Evolutionary conservation across 2,329 filamentous ascomycete genomes (phyloP), one percentile per base, ranked within the genome.

Genomic region (Aspergillus carbonarius): DNA sequence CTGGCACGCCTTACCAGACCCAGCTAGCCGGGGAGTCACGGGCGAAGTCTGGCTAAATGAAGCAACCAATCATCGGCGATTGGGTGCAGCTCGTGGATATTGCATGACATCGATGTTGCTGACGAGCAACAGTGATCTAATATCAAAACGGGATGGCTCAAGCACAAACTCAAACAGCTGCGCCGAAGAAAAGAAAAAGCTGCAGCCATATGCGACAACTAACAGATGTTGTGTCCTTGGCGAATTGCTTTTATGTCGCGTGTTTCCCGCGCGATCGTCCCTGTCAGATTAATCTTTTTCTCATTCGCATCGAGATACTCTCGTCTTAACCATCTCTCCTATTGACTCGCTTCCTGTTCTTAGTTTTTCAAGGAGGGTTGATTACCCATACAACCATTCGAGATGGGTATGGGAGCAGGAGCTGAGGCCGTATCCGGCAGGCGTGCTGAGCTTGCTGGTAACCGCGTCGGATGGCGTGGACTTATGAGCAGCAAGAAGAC

Each of bases 401-500:
- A 48, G 7, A 54, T 54, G 51, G 51, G 37, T 34, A 30, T 54
- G 12, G 62, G 53, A 17, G 53, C 53, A 10, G 54, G 58, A 13
- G 40, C 52, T 42, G 39, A 63, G 42, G 70, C 68, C 61, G 63
- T 72, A 32, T 72, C 70, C 52, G 69, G 64, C 59, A 72, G 70
- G 59, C 72, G 74, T 47, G 70, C 72, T 56, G 60, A 71, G 63
- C 64, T 76, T 37, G 63, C 73, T 30, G 69, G 71, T 37, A 71
- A 72, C 17, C 58, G 47, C 46, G 60, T 63, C 2, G 60, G 72
- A 77, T 64, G 82, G 82, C 20, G 77, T 78, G 82, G 82, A 10
- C 68, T 85, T 40, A 37, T 84, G 35, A 78, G 78, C 63, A 85
- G 84, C 66, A 70, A 78, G 58, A 82, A 80, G 62, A 82, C 84